A percentile compares a stretch with the other conserved stretches of the same genome.
These are phyloP conservation scores for Zymoseptoria brevis DNA, from an alignment of 2,329 filamentous ascomycete species.

Conservation along the genomic window DNA sequence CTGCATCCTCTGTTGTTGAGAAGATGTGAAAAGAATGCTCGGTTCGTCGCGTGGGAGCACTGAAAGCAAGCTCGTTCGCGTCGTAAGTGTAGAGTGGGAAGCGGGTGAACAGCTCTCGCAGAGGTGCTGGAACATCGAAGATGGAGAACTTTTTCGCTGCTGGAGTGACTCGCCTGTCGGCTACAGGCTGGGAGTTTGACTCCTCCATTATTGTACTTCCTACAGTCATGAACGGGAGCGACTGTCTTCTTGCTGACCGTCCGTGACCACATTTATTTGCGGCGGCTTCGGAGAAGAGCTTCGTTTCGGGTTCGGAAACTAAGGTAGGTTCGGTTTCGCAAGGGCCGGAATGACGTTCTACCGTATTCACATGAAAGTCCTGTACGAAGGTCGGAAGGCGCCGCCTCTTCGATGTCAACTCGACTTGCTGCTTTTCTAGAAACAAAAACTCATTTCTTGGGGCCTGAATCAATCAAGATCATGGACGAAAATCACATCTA, in stretches of 20 bases:
- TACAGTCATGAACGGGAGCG: neutral
- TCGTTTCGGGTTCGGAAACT: neutral
- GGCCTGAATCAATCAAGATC: neutral
- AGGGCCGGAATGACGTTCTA: no score
- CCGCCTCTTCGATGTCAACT: no score
- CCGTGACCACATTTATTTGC: neutral
- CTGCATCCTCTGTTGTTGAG: slow-evolving; percentile 55
- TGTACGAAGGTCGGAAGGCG: neutral
- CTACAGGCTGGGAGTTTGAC: neutral
- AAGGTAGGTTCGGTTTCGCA: neutral
- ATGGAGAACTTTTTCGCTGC: slow-evolving; percentile 5
- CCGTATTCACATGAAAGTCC: neutral
- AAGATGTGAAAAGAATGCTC: slow-evolving; percentile 66
- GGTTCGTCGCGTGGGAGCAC: slow-evolving; percentile 42
- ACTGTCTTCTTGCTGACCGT: neutral
- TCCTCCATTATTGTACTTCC: neutral
- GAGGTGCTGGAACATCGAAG: slow-evolving; percentile 60
- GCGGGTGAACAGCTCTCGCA: slow-evolving; percentile 74
- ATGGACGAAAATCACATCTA: slow-evolving; percentile 36
- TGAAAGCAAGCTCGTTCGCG: slow-evolving; percentile 63
- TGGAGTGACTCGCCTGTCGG: neutral
- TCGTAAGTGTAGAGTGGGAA: slow-evolving; percentile 74
- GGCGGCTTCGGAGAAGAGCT: neutral
- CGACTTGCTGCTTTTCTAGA: no score
- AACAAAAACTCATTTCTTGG: no score